phyloP scores from a whole-genome alignment of 768 basidiomycete genomes.

The Tylopilus balloui region DNA sequence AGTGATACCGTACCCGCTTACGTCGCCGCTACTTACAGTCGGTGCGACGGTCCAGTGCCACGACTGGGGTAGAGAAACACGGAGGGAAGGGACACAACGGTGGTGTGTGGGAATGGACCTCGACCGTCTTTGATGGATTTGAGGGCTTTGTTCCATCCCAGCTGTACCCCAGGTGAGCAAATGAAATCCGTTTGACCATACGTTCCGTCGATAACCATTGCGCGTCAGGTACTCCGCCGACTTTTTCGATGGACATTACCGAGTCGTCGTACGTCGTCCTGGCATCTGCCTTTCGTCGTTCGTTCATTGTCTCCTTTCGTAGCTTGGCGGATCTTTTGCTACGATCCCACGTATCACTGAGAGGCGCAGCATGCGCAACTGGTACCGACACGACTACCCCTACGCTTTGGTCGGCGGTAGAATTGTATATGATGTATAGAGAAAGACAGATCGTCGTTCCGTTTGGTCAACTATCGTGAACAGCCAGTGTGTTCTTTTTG shows the following conservation, averaged over 20 bases:
- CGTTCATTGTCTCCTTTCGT: constrained; percentile 1
- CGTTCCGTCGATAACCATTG: neutral
- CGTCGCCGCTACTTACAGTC: constrained; percentile 1
- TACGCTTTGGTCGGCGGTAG: constrained; percentile 87
- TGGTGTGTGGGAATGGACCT: constrained; percentile 99
- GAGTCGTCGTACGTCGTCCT: constrained; percentile 68
- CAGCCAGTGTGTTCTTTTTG: no score
- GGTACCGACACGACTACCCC: constrained; percentile 87
- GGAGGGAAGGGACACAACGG: constrained; percentile 77
- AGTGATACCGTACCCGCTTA: constrained; percentile 29
- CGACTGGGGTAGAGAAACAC: constrained; percentile 50
- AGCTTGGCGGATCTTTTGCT: constrained; percentile 90
- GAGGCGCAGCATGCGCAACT: constrained; percentile 78
- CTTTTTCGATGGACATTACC: constrained; percentile 87
- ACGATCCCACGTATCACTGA: constrained; percentile 81
- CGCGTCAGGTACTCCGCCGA: constrained; percentile 69
- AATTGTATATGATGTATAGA: constrained; percentile 50
- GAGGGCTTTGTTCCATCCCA: constrained; percentile 73
- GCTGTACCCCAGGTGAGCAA: constrained; percentile 78
- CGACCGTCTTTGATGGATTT: constrained; percentile 63
- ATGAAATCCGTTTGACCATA: no score
- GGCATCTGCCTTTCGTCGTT: neutral
- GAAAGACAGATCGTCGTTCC: neutral
- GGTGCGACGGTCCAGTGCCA: constrained; percentile 49
- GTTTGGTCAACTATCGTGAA: no score